Evolutionary conservation across 352 stramenopile genomes (phyloP), one percentile per base, ranked within the genome.

Genomic region (Phytophthora aleatoria): DNA sequence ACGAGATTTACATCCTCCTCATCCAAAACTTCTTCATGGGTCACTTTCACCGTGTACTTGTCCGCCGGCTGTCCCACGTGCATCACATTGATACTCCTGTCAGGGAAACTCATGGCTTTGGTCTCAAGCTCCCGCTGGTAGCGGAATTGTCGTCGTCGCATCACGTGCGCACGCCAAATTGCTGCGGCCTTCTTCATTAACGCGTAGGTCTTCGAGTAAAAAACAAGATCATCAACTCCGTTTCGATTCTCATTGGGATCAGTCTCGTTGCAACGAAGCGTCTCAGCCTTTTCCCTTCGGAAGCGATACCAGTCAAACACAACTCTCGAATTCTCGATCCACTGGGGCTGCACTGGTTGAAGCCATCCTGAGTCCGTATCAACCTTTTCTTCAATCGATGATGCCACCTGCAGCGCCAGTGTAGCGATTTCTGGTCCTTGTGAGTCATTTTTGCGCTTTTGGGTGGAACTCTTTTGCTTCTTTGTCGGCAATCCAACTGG

Each of bases 161-260:
- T 35, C 1, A 73, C 66, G 33, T 82, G 68, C 2, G 61, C 48
- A 36, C 68, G 60, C 83, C 83, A 91, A 43, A 79, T 75, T 13
- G 53, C 42, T 12, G 75, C 67, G 3, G 73, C 81, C 43, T 77
- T 83, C 57, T 75, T 76, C 58, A 91, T 73, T 16, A 89, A 43
- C 11, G 64, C 71, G n/a, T 79, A 72, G 0, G 71, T 71, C 39
- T 71, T 67, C 0, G 80, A 82, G 62, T 85, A 91, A 36, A 77
- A 83, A 26, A 77, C 74, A 11, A 91, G 71, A 26, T 85, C 67
- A 8, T 71, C 43, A 15, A 65, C 39, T 2, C 44, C 27, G 11
- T n/a, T 58, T 5, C 39, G 31, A 33, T 15, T 43, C 30, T 55
- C 31, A 13, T 47, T 56, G 10, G 27, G 11, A 27, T 54, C 39